Base-by-base conservation (phyloP, 106 monocot species). In the Platanthera guangdongensis region DNA sequence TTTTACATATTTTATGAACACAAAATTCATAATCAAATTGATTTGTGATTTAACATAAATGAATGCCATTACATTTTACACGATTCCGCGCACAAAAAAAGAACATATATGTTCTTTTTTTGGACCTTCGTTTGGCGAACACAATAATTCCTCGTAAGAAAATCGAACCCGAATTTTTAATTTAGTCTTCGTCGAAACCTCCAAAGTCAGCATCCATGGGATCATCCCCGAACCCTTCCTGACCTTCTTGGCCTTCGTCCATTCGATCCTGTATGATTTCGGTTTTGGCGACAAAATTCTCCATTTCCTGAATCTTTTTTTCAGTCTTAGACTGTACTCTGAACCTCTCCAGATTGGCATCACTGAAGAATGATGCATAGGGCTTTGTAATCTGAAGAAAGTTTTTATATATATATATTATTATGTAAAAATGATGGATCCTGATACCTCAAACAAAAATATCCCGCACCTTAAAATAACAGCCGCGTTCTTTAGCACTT, bases 361-460 rank as follows among this genome's bases (percentile, higher is more conserved):
- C 89, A 5, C 50, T 84, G 72, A 97, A 97, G 76, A 97, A 97
- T 79, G 89, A 74, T 46, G 84, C 47, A 47, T 86, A 85, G 0
- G 97, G 93, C 80, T 92, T 97, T 50, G 80, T 7, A 70, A 97
- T 82, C 97, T 97, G 87, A 76, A 74, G 19, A 25, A 25, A 25
- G 25, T 25, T 25, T 25, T 25, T 25, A 0, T 25, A 25, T 25
- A 25, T 25, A 25, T 25, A 25, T 0, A 25, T 9, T 19, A 10
- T 51, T 15, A 15, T 72, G 51, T 50, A 46, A 13, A 55, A 64
- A 11, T 70, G 15, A 67, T 57, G 52, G 7, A 54, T 72, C 15
- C n/a, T 51, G 52, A 47, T 30, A 52, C 15, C 4, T 22, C 14
- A 52, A 73, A 73, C 2, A n/a, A 22, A 46, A 13, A 32, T 52